Conservation (phyloP, 2,329 filamentous ascomycete species). For the Colletotrichum somersetense region DNA sequence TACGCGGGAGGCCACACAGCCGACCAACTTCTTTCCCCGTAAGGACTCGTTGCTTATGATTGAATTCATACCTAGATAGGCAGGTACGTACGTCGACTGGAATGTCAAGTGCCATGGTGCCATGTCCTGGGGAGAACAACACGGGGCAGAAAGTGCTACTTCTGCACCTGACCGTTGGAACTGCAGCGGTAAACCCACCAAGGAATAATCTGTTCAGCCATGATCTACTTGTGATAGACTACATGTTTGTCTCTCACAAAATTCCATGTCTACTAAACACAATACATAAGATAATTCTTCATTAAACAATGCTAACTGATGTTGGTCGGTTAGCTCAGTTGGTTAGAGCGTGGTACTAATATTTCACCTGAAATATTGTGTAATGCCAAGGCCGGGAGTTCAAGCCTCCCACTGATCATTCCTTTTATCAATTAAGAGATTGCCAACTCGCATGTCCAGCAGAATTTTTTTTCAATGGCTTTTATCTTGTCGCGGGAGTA, state of each 20-base stretch:
- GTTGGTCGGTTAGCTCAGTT: slow-evolving; percentile 35
- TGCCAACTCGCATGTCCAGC: background rate
- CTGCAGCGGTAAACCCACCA: too few species aligned
- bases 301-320: too few species aligned
- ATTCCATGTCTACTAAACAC: too few species aligned
- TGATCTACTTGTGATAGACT: too few species aligned
- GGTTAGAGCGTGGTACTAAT: slow-evolving; percentile 31
- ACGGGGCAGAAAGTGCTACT: background rate
- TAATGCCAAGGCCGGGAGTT: slow-evolving; percentile 31
- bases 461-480: background rate
- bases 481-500: background rate
- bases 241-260: too few species aligned
- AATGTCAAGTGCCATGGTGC: background rate
- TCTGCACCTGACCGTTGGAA: background rate
- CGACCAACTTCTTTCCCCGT: background rate
- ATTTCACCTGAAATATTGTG: background rate
- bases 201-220: background rate
- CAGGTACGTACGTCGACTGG: background rate
- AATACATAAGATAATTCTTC: too few species aligned
- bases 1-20: background rate
- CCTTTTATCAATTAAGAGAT: background rate
- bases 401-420: slow-evolving; percentile 29
- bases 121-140: too few species aligned
- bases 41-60: too few species aligned
- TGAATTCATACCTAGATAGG: too few species aligned